Conservation (phyloP, 805 yeast genomes). For the Starmerella apicola region DNA sequence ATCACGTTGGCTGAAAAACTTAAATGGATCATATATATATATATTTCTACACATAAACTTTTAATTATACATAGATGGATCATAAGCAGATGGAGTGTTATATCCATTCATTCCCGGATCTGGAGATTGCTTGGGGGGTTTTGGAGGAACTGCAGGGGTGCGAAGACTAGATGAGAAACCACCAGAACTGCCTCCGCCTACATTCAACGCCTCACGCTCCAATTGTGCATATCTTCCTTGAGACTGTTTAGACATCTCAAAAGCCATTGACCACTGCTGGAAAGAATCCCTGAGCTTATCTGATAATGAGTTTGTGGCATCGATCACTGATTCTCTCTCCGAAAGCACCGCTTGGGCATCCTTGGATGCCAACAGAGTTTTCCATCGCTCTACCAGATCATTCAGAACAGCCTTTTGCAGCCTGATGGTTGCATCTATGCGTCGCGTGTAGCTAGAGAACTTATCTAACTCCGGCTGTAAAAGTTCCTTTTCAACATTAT, state of each 20-base stretch:
- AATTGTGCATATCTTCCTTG: constrained; percentile 47
- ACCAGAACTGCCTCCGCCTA: background rate
- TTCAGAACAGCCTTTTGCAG: constrained; percentile 47
- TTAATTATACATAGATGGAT: constrained; percentile 18
- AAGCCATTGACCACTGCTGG: constrained; percentile 45
- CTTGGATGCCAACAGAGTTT: constrained; percentile 34
- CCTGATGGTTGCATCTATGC: constrained; percentile 55
- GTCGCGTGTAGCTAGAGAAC: constrained; percentile 53
- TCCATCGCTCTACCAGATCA: constrained; percentile 37
- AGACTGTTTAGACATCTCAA: constrained; percentile 51
- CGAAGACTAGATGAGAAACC: no score
- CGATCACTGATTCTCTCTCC: constrained; percentile 27
- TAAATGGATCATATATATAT: no score
- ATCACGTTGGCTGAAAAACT: no score
- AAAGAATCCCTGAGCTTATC: constrained; percentile 38
- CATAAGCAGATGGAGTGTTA: constrained; percentile 19
- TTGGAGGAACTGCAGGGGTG: constrained; percentile 20
- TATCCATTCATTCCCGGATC: constrained; percentile 16
- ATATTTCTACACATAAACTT: no score
- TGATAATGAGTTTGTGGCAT: constrained; percentile 30
- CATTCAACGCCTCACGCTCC: constrained; percentile 26
- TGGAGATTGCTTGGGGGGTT: constrained; percentile 17
- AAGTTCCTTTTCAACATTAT: constrained; percentile 42
- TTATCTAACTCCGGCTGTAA: constrained; percentile 66
- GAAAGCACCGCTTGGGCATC: constrained; percentile 31